Base-by-base conservation (phyloP, 208 protist genomes). In the Angomonas ambiguus region DNA sequence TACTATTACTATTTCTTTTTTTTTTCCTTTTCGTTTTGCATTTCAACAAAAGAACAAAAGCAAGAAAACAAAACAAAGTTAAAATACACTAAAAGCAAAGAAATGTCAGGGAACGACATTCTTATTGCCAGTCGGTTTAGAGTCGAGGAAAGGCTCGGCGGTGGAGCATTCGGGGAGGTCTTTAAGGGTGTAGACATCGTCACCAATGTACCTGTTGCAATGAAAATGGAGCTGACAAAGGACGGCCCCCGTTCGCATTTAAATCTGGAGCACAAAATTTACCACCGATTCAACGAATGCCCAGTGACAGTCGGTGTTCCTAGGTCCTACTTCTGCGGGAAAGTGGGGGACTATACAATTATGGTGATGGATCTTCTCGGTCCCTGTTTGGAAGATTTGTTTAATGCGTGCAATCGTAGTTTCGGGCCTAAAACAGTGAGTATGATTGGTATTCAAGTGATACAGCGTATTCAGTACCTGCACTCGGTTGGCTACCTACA, bases 361-460 rank as follows among this genome's bases (percentile, higher is more conserved):
- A 95, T 99, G 82, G 98, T 99, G 24, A 99, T 99, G 80, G 98
- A 99, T 51, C 77, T 99, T 8, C 82, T 99, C 0, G 99, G 98
- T 0, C 98, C 98, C 10, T 96, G 82, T 53, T 81, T 99, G 10
- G 98, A 99, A 67, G 98, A 99, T 69, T 74, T 99, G 4, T 99
- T 99, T 68, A 96, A 93, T 33, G 82, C 95, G 53, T 98, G 93
- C 71, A 66, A 77, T 20, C 76, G 83, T 11, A 77, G 73, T 28
- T 98, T 99, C 71, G 87, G 55, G 16, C 13, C 96, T 0, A 99
- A 99, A 76, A 98, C 97, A 22, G 89, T 97, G 34, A 81, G 96
- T 48, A 98, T 98, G 92, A 60, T 99, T 6, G 96, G 93, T 24
- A 91, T 98, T 51, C 96, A 99, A 65, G 85, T 98, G 31, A 79